These are phyloP conservation scores for Zygosaccharomyces siamensis DNA, from an alignment of 805 yeast genomes.

Conservation along the genomic window DNA sequence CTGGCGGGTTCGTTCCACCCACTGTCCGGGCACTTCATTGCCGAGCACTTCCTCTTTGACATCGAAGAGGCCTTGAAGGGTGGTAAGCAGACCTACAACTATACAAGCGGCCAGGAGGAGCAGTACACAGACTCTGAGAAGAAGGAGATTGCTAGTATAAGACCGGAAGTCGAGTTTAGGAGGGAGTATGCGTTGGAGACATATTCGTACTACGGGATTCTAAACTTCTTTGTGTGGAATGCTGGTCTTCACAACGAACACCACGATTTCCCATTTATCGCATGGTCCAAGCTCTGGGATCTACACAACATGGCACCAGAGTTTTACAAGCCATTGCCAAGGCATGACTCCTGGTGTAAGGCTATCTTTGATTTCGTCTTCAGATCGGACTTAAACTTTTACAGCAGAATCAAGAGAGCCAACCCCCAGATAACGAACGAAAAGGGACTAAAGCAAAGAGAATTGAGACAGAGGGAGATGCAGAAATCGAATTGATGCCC, in stretches of 20 bases:
- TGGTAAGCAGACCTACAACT: conserved; percentile 25
- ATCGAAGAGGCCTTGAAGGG: conserved; percentile 40
- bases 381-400: conserved; percentile 62
- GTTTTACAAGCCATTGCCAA: conserved; percentile 76
- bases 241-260: conserved; percentile 94
- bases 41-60: conserved; percentile 82
- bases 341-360: conserved; percentile 71
- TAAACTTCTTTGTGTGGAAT: conserved; percentile 80
- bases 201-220: conserved; percentile 78
- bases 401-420: conserved; percentile 74
- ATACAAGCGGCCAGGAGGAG: conserved; percentile 11
- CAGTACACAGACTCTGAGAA: conserved; percentile 4
- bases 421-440: conserved; percentile 9
- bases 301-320: conserved; percentile 67
- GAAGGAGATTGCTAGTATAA: conserved; percentile 6
- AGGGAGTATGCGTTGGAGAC: conserved; percentile 55
- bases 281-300: conserved; percentile 76
- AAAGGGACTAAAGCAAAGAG: neutral
- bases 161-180: conserved; percentile 15
- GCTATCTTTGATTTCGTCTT: conserved; percentile 69
- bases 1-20: conserved; percentile 92
- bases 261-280: conserved; percentile 90
- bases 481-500: neutral
- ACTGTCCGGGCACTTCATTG: conserved; percentile 90
- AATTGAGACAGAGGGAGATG: neutral